Evolutionary conservation across 1,139 yeast species (phyloP), one percentile per base, ranked within the genome.

Genomic region (Geotrichum bryndzae): DNA sequence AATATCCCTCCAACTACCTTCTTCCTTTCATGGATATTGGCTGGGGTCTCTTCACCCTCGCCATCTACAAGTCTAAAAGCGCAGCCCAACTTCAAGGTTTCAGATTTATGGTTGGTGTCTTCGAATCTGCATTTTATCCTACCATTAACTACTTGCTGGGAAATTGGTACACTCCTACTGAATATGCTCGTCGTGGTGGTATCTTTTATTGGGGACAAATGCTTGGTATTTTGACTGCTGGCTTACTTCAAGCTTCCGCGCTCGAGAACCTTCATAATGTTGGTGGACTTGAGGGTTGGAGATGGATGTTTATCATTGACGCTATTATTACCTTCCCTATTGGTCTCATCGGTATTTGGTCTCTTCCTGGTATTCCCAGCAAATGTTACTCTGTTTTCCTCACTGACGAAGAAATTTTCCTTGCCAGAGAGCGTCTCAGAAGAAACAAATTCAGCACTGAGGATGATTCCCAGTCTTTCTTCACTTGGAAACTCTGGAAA

Each of bases 241-340:
- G 90, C 53, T 79, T 85, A 58, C 74, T 87, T 45, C 86, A 87
- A 59, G 83, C 87, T n/a, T 83, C 85, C 7, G 82, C 85, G 56
- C 82, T 76, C 68, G 73, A 81, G 57, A 68, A 73, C 31, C 69
- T 84, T 68, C 75, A 79, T 61, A 84, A 83, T 22, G 72, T 70
- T 5, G 72, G 73, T 61, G 87, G 88, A 0, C 74, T 83, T 45
- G 79, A 75, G 45, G 84, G 88, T 13, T 87, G 91, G 91, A 80
- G 85, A 74, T 87, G 91, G 90, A 83, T 85, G 74, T 87, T 84
- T 69, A 81, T 87, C 63, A 80, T 87, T 65, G 90, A 87, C 72
- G 88, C 87, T 8, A 72, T 84, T 56, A 77, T 86, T 51, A 83
- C 90, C 1, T 69, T 86, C 41, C 82, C 77, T 2, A 82, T 87